A percentile compares a stretch with the other conserved stretches of the same genome.
These are phyloP conservation scores for Magnolia sinica DNA, from an alignment of 164 flowering plant genomes.

Conservation along the genomic window DNA sequence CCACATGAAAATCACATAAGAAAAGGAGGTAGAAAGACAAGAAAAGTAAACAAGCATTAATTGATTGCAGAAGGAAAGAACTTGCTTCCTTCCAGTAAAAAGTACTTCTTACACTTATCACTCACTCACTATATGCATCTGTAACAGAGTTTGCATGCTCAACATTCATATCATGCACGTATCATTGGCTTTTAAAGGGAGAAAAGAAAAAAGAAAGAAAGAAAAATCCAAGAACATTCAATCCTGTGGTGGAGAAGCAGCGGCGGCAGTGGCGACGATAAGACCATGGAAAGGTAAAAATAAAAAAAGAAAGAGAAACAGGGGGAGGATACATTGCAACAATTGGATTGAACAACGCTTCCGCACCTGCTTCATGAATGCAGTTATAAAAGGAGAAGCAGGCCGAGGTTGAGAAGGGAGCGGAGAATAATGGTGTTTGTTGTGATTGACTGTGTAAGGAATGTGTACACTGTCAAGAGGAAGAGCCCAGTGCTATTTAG, in stretches of 20 bases:
- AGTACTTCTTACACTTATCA: constrained; percentile 2
- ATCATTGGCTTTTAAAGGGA: constrained; percentile 15
- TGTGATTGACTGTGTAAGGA: constrained; percentile 46
- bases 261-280: background rate
- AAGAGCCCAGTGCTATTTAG: constrained; percentile 20
- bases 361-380: constrained; percentile 49
- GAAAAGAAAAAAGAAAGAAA: constrained; percentile 13
- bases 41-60: background rate
- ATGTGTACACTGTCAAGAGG: constrained; percentile 47
- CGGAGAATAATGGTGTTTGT: constrained; percentile 15
- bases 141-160: constrained; percentile 10
- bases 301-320: background rate
- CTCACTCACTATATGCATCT: background rate
- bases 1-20: too few relatives aligned
- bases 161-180: constrained; percentile 29
- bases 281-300: background rate
- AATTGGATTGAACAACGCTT: constrained; percentile 42
- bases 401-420: constrained; percentile 72
- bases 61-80: background rate
- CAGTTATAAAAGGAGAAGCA: constrained; percentile 41
- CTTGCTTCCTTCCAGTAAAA: background rate
- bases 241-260: constrained; percentile 7
- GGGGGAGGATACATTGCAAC: constrained; percentile 1
- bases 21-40: background rate
- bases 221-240: constrained; percentile 28